These are phyloP conservation scores for Daldinia loculata DNA, from an alignment of 495 filamentous ascomycete genomes.

Conservation along the genomic window DNA sequence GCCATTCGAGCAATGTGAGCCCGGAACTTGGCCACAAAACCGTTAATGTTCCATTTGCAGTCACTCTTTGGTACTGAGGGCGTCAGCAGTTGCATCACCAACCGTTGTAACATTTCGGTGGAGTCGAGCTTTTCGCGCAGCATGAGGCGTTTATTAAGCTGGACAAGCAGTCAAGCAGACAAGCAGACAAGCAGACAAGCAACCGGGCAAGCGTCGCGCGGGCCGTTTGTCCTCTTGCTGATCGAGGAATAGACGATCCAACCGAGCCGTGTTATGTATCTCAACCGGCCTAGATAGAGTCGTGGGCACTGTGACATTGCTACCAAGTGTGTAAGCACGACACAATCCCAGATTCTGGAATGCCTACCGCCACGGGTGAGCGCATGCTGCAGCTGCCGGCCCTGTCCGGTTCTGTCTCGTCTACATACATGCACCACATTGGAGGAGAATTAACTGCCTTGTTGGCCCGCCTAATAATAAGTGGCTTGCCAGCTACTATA, in stretches of 20 bases:
- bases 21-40: conserved; percentile 41
- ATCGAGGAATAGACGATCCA: conserved; percentile 28
- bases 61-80: conserved; percentile 40
- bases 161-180: conserved; percentile 3
- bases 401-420: conserved; percentile 29
- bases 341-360: conserved; percentile 44
- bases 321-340: conserved; percentile 35
- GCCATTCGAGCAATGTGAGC: conserved; percentile 40
- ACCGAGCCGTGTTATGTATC: conserved; percentile 32
- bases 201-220: conserved; percentile 31
- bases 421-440: conserved; percentile 34
- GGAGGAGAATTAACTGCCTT: conserved; percentile 33
- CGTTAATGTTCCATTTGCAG: conserved; percentile 36
- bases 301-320: conserved; percentile 36
- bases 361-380: conserved; percentile 37
- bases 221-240: conserved; percentile 28
- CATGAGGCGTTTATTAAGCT: conserved; percentile 29
- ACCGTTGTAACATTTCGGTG: conserved; percentile 42
- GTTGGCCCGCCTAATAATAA: conserved; percentile 26
- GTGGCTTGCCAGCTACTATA: conserved; percentile 15
- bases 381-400: conserved; percentile 36
- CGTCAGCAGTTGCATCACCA: conserved; percentile 43
- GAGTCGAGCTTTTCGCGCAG: conserved; percentile 29
- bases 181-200: not conserved
- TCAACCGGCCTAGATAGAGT: conserved; percentile 34